Evolutionary conservation across 352 stramenopile genomes (phyloP), one percentile per base, ranked within the genome.

Genomic region (Globisporangium parvum): DNA sequence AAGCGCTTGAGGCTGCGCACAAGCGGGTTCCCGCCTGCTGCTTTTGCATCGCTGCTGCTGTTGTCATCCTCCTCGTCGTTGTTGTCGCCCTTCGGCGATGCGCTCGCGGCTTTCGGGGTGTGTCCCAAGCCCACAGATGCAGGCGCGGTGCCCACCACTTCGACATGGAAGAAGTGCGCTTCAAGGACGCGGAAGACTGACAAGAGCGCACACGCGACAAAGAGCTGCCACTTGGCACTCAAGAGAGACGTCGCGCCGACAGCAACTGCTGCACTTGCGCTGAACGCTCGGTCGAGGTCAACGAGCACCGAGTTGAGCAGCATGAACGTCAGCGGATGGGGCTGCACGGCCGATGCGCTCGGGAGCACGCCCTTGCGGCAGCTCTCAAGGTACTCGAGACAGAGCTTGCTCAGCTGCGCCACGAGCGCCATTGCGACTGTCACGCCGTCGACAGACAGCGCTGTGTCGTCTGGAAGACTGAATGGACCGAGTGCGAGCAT

Each of bases 311-410:
- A 93, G 55, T 94, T 91, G 53, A 96, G 67, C 11, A 96, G 63
- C 70, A 96, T 91, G 56, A 96, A 96, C 6, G 78, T 89, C 41
- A 96, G 65, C 12, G 85, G 87, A 47, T 96, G 85, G 2, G 80
- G 84, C 47, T 91, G 78, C 47, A 96, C 69, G 31, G 75, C 62
- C 48, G 67, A 85, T 49, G 65, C 76, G 59, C 71, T 87, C 2
- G 78, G 78, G 10, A 94, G 65, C 39, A 90, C 60, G 21, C 79
- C 77, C 21, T 78, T 77, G 23, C 71, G 70, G 53, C 81, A 89
- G 24, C 79, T 86, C 53, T 83, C 73, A 11, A 94, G 54, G 59
- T 91, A 94, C 39, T 87, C 67, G 51, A 90, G 63, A 53, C 79
- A 94, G 20, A 85, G 26, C 49, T 88, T 72, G 53, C 70, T 82